phyloP scores from a whole-genome alignment of 1,139 yeast genomes.

The Suhomyces kunorum region DNA sequence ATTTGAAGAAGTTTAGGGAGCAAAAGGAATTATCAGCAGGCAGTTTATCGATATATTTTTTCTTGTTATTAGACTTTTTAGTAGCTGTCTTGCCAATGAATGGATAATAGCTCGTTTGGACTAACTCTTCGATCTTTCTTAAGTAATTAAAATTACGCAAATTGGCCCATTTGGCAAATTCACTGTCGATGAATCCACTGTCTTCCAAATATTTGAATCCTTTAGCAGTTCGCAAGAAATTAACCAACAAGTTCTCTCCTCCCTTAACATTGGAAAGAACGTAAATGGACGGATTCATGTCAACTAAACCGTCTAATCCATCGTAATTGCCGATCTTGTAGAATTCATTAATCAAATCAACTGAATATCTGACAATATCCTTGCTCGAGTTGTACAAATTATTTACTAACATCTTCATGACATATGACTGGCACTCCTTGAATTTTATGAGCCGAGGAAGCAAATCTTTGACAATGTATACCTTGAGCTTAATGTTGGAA shows the following conservation, averaged over 20 bases:
- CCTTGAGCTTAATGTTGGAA: constrained; percentile 53
- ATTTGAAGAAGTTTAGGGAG: constrained; percentile 67
- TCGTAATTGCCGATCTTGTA: constrained; percentile 16
- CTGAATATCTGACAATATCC: constrained; percentile 47
- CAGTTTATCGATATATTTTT: background rate
- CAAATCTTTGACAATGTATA: constrained; percentile 57
- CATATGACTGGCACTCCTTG: constrained; percentile 38
- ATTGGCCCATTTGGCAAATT: constrained; percentile 34
- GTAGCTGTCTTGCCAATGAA: constrained; percentile 10
- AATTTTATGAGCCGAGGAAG: constrained; percentile 42
- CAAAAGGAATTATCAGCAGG: constrained; percentile 2
- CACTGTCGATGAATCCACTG: constrained; percentile 34
- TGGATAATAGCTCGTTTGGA: constrained; percentile 31
- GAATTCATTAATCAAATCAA: constrained; percentile 15
- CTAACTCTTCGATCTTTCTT: constrained; percentile 24
- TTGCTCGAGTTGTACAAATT: constrained; percentile 69
- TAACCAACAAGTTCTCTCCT: constrained; percentile 32
- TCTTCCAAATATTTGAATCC: constrained; percentile 42
- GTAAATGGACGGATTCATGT: constrained; percentile 34
- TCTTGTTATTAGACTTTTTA: background rate
- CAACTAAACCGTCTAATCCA: constrained; percentile 28
- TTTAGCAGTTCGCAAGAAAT: constrained; percentile 30
- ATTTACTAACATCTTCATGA: constrained; percentile 55
- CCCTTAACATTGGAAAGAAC: constrained; percentile 26
- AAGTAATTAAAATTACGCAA: constrained; percentile 27